Conservation (phyloP, 768 basidiomycete species). For the Xerocomus brunneocitrinus region DNA sequence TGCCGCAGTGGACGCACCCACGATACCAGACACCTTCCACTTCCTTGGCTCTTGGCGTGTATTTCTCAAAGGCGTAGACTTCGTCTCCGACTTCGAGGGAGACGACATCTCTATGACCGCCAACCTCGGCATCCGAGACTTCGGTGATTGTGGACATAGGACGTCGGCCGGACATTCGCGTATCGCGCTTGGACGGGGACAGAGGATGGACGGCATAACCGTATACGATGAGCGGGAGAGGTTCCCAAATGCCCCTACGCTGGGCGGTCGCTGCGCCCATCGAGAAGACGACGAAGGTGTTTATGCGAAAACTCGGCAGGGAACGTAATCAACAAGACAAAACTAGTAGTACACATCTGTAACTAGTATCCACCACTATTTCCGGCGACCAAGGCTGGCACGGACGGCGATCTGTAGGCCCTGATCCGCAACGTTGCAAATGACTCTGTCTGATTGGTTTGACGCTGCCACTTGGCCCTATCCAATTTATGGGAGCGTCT, state of each 20-base stretch:
- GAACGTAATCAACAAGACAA: not conserved
- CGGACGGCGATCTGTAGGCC: no score
- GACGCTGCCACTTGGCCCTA: not conserved
- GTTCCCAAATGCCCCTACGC: conserved; percentile 54
- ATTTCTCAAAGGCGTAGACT: conserved; percentile 94
- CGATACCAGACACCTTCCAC: conserved; percentile 87
- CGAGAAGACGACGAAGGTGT: not conserved
- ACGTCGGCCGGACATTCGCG: conserved; percentile 47
- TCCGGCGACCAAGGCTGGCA: no score
- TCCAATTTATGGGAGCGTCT: no score
- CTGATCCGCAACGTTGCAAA: no score
- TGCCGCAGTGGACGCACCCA: conserved; percentile 57
- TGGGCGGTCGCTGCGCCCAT: conserved; percentile 24
- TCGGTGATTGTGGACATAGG: conserved; percentile 43
- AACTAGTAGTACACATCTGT: not conserved
- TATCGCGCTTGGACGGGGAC: conserved; percentile 69
- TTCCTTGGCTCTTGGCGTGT: conserved; percentile 67
- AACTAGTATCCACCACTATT: no score
- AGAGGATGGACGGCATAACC: conserved; percentile 89
- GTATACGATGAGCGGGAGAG: conserved; percentile 74
- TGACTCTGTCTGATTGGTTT: no score
- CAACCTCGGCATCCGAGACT: conserved; percentile 53
- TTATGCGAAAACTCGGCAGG: not conserved
- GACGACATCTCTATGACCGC: conserved; percentile 70
- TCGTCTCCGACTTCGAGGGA: conserved; percentile 93